These are phyloP conservation scores for Globisporangium nagaii DNA, from an alignment of 352 stramenopile species.

Conservation along the genomic window DNA sequence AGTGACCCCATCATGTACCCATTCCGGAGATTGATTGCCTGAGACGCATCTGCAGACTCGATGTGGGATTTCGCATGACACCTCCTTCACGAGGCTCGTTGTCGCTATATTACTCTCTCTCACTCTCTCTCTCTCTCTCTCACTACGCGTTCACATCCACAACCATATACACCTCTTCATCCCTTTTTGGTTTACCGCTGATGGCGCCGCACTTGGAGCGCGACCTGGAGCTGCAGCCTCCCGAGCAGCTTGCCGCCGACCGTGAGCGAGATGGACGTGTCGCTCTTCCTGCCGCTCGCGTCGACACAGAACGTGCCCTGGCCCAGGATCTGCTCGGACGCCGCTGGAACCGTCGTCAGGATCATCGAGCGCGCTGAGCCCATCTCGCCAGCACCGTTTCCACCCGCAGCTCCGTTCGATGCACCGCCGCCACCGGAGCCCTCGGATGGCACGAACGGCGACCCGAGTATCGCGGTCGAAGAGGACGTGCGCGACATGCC, in stretches of 20 bases:
- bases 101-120: neutral
- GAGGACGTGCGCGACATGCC: conserved; percentile 17
- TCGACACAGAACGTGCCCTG: conserved; percentile 69
- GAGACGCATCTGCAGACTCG: too few species aligned
- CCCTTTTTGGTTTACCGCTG: neutral
- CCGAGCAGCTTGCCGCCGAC: conserved; percentile 58
- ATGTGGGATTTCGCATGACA: too few species aligned
- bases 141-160: neutral
- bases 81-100: too few species aligned
- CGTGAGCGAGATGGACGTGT: conserved; percentile 53
- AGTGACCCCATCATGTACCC: neutral
- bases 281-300: conserved; percentile 34
- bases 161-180: neutral
- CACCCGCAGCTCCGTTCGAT: neutral
- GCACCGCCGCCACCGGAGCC: too few species aligned
- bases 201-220: conserved; percentile 30
- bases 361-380: neutral
- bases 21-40: neutral
- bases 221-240: conserved; percentile 49
- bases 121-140: neutral
- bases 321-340: conserved; percentile 43
- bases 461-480: conserved; percentile 9
- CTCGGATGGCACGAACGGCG: neutral
- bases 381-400: neutral
- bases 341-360: conserved; percentile 1